Evolutionary conservation across 2,329 filamentous ascomycete species (phyloP).

Genomic region (Fusarium torulosum): DNA sequence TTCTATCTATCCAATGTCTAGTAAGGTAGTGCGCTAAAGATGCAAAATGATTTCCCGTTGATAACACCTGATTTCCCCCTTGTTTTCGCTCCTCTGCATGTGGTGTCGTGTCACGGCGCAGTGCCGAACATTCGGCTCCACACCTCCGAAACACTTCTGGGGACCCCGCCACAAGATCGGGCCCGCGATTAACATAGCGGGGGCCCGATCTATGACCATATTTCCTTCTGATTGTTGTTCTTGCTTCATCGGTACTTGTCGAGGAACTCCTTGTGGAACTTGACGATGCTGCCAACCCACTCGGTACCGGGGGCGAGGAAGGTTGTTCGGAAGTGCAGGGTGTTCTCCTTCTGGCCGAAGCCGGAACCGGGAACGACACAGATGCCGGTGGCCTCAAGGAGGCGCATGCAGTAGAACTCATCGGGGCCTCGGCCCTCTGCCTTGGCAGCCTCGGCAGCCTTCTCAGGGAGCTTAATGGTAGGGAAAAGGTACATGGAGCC

Average conservation of each 20-base stretch:
- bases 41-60: conserved; percentile 22
- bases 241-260: conserved; percentile 73
- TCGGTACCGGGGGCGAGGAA: conserved; percentile 97
- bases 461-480: conserved; percentile 82
- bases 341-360: conserved; percentile 93
- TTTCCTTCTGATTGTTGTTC: background rate
- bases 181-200: conserved; percentile 4
- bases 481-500: conserved; percentile 99
- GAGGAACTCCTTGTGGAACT: conserved; percentile 95
- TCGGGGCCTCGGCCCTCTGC: conserved; percentile 81
- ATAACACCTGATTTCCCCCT: conserved; percentile 6
- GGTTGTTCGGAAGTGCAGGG: conserved; percentile 94
- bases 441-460: conserved; percentile 81
- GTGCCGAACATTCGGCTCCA: conserved; percentile 18
- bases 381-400: conserved; percentile 94
- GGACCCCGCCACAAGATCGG: conserved; percentile 19
- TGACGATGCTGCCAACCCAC: conserved; percentile 87
- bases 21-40: conserved; percentile 32
- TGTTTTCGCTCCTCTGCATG: conserved; percentile 13
- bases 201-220: background rate
- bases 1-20: conserved; percentile 36
- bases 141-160: conserved; percentile 20
- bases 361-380: conserved; percentile 93
- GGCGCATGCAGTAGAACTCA: conserved; percentile 92
- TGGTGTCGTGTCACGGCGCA: conserved; percentile 8